Percentiles rank a stretch among this genome's conserved stretches.
Evolutionary conservation across 176 grass and related monocot genomes (phyloP).

Genomic region (Lolium rigidum): DNA sequence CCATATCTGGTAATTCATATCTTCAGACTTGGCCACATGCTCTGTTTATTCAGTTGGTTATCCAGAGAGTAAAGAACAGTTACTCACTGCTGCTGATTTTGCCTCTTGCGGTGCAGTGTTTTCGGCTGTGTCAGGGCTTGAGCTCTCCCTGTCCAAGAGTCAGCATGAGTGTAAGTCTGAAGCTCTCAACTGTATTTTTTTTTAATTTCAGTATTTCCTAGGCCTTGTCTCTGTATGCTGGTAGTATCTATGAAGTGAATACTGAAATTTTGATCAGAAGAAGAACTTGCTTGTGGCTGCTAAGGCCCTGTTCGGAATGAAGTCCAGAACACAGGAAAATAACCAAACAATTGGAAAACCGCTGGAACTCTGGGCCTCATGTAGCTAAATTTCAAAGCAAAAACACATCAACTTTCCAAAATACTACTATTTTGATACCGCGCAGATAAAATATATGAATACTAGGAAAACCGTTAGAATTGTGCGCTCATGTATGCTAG

Average conservation of each 20-base stretch:
- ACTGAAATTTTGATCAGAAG: not conserved
- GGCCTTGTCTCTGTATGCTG: not conserved
- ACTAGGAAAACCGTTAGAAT: no score
- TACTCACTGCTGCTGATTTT: not conserved
- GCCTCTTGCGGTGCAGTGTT: conserved; percentile 75
- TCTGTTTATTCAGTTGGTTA: not conserved
- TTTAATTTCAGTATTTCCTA: not conserved
- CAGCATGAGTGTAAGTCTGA: conserved; percentile 87
- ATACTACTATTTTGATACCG: no score
- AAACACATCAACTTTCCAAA: no score
- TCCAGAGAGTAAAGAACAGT: not conserved
- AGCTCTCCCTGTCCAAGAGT: conserved; percentile 82
- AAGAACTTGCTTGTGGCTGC: not conserved
- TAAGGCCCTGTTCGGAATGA: no score
- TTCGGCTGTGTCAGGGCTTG: conserved; percentile 94
- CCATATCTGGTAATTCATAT: conserved; percentile 64
- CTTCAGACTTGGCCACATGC: not conserved
- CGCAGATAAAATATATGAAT: no score
- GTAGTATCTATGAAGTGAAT: not conserved
- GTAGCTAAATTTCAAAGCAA: no score
- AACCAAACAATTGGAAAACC: no score
- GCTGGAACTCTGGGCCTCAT: no score
- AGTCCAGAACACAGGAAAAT: not conserved
- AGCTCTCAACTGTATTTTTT: not conserved
- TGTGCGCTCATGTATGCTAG: no score